Percentiles rank a stretch among this genome's conserved stretches.
Conservation (phyloP, 371 early-diverging fungal species). For the Capillidium heterosporum region DNA sequence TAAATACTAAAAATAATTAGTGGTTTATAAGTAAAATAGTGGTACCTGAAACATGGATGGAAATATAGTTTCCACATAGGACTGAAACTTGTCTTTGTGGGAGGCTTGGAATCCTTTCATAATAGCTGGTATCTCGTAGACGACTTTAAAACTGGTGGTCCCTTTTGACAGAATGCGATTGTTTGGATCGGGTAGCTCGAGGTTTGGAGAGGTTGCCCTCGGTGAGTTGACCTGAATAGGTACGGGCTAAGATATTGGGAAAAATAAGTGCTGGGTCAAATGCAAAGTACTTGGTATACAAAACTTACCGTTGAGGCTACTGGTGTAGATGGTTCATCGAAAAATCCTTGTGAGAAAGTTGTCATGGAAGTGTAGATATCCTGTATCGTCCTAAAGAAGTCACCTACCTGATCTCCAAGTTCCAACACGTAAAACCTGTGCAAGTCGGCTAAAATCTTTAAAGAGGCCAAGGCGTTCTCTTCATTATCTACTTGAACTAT, state of each 20-base stretch:
- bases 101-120: slow-evolving; percentile 30
- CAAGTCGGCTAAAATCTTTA: slow-evolving; percentile 87
- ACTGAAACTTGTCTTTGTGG: slow-evolving; percentile 11
- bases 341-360: slow-evolving; percentile 57
- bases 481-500: slow-evolving; percentile 84
- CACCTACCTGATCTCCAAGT: slow-evolving; percentile 70
- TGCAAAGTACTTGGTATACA: not conserved
- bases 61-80: not conserved
- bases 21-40: not conserved
- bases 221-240: slow-evolving; percentile 40
- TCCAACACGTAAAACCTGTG: slow-evolving; percentile 65
- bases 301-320: slow-evolving; percentile 27
- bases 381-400: slow-evolving; percentile 77
- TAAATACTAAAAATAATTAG: slow-evolving; percentile 14
- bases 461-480: slow-evolving; percentile 82
- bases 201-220: slow-evolving; percentile 47
- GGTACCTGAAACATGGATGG: not conserved
- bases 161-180: slow-evolving; percentile 43
- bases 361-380: slow-evolving; percentile 86
- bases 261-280: not conserved
- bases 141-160: slow-evolving; percentile 81
- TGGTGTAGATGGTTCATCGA: slow-evolving; percentile 44
- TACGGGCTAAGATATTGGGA: slow-evolving; percentile 23
- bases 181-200: no score
- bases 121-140: slow-evolving; percentile 94